phyloP scores from a whole-genome alignment of 2,329 filamentous ascomycete genomes.

The Clonostachys sp. region DNA sequence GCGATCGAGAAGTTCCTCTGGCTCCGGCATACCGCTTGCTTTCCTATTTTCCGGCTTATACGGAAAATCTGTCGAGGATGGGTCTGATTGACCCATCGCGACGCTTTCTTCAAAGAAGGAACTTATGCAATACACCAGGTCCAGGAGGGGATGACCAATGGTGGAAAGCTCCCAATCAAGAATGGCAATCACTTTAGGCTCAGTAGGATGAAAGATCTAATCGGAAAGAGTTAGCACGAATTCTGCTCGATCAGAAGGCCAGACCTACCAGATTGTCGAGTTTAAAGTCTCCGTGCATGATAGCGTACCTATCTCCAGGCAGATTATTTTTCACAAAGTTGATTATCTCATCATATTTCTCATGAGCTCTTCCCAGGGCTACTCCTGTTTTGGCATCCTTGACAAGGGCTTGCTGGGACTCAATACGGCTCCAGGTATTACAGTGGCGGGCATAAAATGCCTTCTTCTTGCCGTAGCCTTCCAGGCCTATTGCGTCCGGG shows the following conservation, averaged over 20 bases:
- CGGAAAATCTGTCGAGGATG: no score
- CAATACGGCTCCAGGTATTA: constrained; percentile 70
- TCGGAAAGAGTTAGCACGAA: no score
- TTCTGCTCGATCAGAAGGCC: no score
- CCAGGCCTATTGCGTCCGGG: constrained; percentile 58
- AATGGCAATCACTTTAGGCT: constrained; percentile 78
- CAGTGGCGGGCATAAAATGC: constrained; percentile 85
- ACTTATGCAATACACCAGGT: constrained; percentile 65
- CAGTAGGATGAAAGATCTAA: constrained; percentile 69
- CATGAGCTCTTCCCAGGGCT: constrained; percentile 73
- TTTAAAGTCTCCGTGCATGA: constrained; percentile 87
- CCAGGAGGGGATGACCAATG: constrained; percentile 80
- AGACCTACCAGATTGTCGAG: constrained; percentile 60
- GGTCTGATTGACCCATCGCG: no score
- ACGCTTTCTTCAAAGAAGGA: constrained; percentile 7
- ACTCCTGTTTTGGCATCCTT: constrained; percentile 64
- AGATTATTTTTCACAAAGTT: constrained; percentile 69
- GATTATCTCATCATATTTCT: constrained; percentile 69
- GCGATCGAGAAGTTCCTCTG: no score
- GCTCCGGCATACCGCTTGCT: no score
- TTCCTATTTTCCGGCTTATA: no score
- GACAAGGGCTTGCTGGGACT: constrained; percentile 62
- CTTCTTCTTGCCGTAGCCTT: constrained; percentile 59
- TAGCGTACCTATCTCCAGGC: constrained; percentile 65
- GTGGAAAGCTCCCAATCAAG: constrained; percentile 96